Evolutionary conservation across 208 protist genomes (phyloP).

Genomic region (Leptomonas pyrrhocoris): DNA sequence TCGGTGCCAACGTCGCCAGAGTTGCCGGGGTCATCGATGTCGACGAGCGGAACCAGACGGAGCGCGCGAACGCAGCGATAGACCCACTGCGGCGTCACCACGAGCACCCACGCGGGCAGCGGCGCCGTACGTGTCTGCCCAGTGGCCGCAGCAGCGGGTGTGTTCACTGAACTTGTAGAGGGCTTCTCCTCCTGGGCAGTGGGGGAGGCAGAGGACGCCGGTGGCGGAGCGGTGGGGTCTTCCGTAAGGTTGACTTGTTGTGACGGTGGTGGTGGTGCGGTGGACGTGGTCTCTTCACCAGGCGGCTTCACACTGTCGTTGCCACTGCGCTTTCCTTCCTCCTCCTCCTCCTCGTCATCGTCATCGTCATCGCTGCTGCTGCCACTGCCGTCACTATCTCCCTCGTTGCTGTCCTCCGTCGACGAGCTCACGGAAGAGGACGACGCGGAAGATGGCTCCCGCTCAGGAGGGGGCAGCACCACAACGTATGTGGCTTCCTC

Average conservation of each 20-base stretch:
- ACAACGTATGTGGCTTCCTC: conserved; percentile 75
- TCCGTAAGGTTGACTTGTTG: neutral
- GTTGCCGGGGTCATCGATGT: conserved; percentile 3
- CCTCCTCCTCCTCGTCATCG: neutral
- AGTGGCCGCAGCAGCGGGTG: neutral
- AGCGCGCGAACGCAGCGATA: conserved; percentile 33
- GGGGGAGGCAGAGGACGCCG: neutral
- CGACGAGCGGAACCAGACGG: conserved; percentile 27
- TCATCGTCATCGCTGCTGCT: conserved; percentile 5
- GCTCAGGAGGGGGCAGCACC: conserved; percentile 4
- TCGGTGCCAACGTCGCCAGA: neutral
- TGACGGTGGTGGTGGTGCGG: neutral
- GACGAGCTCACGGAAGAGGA: conserved; percentile 19
- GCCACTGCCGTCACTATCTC: neutral
- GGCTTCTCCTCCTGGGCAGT: no score
- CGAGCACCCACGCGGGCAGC: neutral
- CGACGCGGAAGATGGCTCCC: conserved; percentile 8
- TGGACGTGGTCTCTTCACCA: neutral
- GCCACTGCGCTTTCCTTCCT: neutral
- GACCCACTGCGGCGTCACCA: conserved; percentile 32
- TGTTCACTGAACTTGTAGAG: neutral
- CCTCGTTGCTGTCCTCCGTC: neutral
- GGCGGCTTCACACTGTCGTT: neutral
- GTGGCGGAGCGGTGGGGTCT: neutral
- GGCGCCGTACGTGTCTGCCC: neutral